Evolutionary conservation across 768 basidiomycete genomes (phyloP).

Genomic region (Leucocoprinus leucothites): DNA sequence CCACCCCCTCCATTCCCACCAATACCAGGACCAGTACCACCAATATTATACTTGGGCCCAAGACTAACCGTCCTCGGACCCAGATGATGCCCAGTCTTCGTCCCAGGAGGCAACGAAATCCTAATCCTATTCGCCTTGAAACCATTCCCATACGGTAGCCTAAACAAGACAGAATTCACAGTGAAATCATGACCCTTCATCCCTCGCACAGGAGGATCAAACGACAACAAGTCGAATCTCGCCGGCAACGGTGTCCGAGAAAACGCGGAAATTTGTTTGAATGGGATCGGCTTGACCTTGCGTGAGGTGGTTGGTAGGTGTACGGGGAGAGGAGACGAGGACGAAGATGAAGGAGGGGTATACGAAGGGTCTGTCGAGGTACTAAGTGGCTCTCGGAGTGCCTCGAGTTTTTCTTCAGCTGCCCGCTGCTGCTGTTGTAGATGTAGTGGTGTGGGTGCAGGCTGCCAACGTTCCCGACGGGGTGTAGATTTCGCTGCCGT

Average conservation of each 20-base stretch:
- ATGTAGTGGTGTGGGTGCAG: constrained; percentile 33
- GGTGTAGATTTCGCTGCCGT: background rate
- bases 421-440: constrained; percentile 4
- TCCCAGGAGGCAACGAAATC: constrained; percentile 36
- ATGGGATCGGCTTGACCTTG: constrained; percentile 41
- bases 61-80: constrained; percentile 24
- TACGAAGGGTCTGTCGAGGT: constrained; percentile 47
- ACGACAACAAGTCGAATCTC: constrained; percentile 67
- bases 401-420: constrained; percentile 30
- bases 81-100: constrained; percentile 26
- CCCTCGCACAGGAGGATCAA: constrained; percentile 66
- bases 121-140: constrained; percentile 39
- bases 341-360: constrained; percentile 38
- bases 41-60: constrained; percentile 22
- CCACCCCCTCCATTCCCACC: constrained; percentile 37
- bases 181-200: constrained; percentile 61
- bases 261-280: constrained; percentile 44
- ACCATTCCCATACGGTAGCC: constrained; percentile 27
- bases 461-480: constrained; percentile 51
- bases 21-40: constrained; percentile 40
- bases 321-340: constrained; percentile 29
- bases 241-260: constrained; percentile 34
- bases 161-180: constrained; percentile 65
- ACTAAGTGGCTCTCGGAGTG: constrained; percentile 40
- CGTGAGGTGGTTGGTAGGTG: constrained; percentile 45